Base-by-base conservation (phyloP, 805 yeast species). In the Cyberlindnera mycetangii region DNA sequence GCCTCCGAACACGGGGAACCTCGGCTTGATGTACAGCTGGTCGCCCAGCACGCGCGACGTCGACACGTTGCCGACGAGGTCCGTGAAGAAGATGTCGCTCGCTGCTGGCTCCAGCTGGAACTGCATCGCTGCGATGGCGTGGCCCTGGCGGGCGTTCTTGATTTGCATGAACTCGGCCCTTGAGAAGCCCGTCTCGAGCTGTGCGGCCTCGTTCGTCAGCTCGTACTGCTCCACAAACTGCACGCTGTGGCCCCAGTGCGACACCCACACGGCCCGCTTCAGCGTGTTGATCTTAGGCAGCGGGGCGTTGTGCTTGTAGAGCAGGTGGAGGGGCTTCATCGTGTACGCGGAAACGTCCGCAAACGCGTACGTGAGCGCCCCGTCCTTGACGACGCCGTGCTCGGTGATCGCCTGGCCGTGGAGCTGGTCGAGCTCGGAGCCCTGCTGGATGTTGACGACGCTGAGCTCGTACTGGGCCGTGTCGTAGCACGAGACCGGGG, bases 1-100 rank as follows among this genome's bases (percentile, higher is more conserved):
- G 34, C 90, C 95, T 39, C 99, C 99, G 66, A 88, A 86, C 7
- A 93, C 63, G n/a, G 99, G 99, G 71, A 72, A 93, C 64, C 99
- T 77, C 45, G 98, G 98, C 58, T 76, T 78, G 52, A 93, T 64
- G 28, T 82, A 69, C 38, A 88, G 67, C 48, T 53, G 61, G 41
- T 64, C 60, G 5, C 53, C 53, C 14, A 59, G 42, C 4, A 67
- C 59, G 49, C 70, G 69, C 39, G 85, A 83, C 3, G 97, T 86
- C 7, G 96, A 83, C 12, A 92, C 96, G 66, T 88, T 87, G 30
- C 99, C 99, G 22, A 92, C 96, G 53, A 85, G 76, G 65, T 93
- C 99, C 10, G 89, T 83, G 61, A 72, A 88, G 68, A 87, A 93
- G 45, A 82, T 76, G 48, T 83, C 93, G n/a, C 72, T 61, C 16